These are phyloP conservation scores for Mycosphaerella arachidis DNA, from an alignment of 2,329 filamentous ascomycete genomes.

Conservation along the genomic window DNA sequence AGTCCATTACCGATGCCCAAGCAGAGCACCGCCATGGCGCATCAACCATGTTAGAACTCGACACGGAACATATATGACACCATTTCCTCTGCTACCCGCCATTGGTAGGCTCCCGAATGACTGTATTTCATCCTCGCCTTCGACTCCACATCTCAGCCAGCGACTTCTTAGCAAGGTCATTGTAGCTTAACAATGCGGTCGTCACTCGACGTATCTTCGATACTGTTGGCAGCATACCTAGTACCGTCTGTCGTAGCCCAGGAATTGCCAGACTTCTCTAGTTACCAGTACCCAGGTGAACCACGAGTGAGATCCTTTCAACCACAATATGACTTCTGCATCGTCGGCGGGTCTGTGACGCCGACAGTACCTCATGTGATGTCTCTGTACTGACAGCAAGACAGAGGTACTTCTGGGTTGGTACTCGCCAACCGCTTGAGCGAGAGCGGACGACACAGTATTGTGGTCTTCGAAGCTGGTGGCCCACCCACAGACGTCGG, in stretches of 20 bases:
- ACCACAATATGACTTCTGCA: conserved; percentile 17
- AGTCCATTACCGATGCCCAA: too few species aligned
- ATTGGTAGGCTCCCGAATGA: neutral
- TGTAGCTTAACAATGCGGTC: neutral
- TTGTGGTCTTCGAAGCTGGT: conserved; percentile 18
- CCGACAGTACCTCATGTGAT: neutral
- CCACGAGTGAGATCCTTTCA: conserved; percentile 4
- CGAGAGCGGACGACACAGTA: conserved; percentile 14
- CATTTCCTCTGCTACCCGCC: neutral
- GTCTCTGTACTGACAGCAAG: neutral
- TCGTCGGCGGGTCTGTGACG: conserved; percentile 9
- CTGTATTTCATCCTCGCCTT: neutral
- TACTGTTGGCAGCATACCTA: neutral
- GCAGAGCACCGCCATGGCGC: too few species aligned
- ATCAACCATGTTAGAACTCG: too few species aligned
- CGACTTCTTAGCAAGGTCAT: neutral
- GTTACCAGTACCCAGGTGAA: conserved; percentile 11
- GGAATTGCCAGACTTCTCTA: conserved; percentile 15
- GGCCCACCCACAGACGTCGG: conserved; percentile 12
- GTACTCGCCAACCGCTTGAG: conserved; percentile 20
- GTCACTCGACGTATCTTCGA: neutral
- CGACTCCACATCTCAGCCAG: neutral
- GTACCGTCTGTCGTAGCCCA: neutral
- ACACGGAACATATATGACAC: neutral
- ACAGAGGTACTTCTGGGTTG: conserved; percentile 20